Conservation (phyloP, 768 basidiomycete species). For the Amanita exitialis region DNA sequence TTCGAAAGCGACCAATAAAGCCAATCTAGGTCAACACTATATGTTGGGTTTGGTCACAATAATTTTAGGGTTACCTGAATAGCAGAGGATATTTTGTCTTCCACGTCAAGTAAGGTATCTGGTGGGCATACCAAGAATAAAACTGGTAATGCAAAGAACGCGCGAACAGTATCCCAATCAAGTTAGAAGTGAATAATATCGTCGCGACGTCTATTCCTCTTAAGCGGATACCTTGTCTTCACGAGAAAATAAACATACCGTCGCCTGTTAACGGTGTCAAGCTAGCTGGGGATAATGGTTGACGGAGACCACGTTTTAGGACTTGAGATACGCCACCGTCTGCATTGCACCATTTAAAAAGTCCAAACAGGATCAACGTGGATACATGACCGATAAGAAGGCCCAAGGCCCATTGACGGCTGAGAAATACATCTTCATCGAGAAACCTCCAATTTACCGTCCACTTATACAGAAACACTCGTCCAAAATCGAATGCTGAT, state of each 20-base stretch:
- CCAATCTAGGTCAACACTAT: slow-evolving; percentile 34
- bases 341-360: slow-evolving; percentile 63
- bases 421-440: slow-evolving; percentile 66
- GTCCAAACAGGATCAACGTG: slow-evolving; percentile 53
- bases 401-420: slow-evolving; percentile 42
- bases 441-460: slow-evolving; percentile 97
- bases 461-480: slow-evolving; percentile 91
- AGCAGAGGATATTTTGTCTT: slow-evolving; percentile 54
- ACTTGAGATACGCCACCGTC: slow-evolving; percentile 61
- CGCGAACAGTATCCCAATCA: slow-evolving; percentile 87
- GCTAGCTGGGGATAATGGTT: slow-evolving; percentile 41
- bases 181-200: slow-evolving; percentile 81
- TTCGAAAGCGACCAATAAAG: slow-evolving; percentile 54
- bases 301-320: slow-evolving; percentile 40
- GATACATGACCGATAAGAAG: slow-evolving; percentile 61
- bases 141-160: slow-evolving; percentile 97
- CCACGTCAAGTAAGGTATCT: slow-evolving; percentile 77
- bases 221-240: neutral
- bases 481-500: slow-evolving; percentile 78
- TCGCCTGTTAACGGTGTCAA: slow-evolving; percentile 41
- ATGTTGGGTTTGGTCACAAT: slow-evolving; percentile 3
- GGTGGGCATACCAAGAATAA: slow-evolving; percentile 94
- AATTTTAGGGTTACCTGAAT: slow-evolving; percentile 42
- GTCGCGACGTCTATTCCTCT: slow-evolving; percentile 57
- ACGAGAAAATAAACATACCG: slow-evolving; percentile 35